Evolutionary conservation across 805 yeast genomes (phyloP).

Genomic region (Candida silvicultrix): DNA sequence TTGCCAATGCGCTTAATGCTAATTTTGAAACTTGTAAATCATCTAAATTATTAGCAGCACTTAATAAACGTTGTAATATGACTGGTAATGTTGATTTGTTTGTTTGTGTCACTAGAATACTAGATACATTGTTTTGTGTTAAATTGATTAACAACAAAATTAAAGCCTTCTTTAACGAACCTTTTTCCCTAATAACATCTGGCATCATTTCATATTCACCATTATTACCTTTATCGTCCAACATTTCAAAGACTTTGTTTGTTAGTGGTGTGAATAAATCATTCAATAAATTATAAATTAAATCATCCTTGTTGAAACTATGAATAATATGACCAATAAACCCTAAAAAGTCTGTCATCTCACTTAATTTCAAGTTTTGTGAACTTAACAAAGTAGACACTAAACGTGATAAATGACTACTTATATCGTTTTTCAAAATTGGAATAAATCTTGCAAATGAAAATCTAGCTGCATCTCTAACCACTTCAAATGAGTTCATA

Average conservation of each 20-base stretch:
- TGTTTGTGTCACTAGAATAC: constrained; percentile 64
- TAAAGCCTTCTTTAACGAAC: constrained; percentile 61
- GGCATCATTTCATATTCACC: constrained; percentile 35
- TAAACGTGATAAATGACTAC: constrained; percentile 58
- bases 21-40: constrained; percentile 64
- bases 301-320: constrained; percentile 57
- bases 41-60: constrained; percentile 52
- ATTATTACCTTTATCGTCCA: constrained; percentile 38
- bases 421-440: constrained; percentile 47
- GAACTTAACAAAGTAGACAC: constrained; percentile 58
- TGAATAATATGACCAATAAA: constrained; percentile 88
- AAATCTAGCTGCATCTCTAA: constrained; percentile 83
- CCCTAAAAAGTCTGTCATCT: constrained; percentile 73
- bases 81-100: constrained; percentile 56
- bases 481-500: constrained; percentile 55
- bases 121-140: constrained; percentile 71
- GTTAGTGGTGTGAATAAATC: constrained; percentile 72
- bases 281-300: constrained; percentile 67
- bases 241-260: constrained; percentile 48
- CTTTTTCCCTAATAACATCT: constrained; percentile 59
- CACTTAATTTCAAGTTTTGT: constrained; percentile 52
- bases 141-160: constrained; percentile 64
- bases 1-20: constrained; percentile 62
- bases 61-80: constrained; percentile 57
- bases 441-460: constrained; percentile 85